Percentiles rank a stretch among this genome's conserved stretches.
These are phyloP conservation scores for Cubamyces lactineus DNA, from an alignment of 768 basidiomycete genomes.

Conservation along the genomic window DNA sequence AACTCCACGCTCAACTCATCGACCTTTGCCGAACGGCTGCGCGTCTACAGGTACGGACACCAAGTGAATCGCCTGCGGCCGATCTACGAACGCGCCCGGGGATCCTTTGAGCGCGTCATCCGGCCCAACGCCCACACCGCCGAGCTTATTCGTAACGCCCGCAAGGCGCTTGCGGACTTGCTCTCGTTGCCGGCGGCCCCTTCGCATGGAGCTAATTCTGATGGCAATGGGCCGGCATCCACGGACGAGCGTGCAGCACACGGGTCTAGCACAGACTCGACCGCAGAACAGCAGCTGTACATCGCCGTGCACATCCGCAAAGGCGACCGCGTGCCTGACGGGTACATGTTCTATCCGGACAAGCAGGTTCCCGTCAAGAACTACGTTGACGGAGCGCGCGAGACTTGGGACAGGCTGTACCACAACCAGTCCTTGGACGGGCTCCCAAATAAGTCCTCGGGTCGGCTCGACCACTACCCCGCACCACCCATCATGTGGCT, in stretches of 20 bases:
- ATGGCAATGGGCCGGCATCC: background rate
- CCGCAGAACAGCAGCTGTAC: constrained; percentile 38
- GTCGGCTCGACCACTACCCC: constrained; percentile 29
- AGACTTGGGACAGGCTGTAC: constrained; percentile 45
- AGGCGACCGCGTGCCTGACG: constrained; percentile 49
- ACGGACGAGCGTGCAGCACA: background rate
- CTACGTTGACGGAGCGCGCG: constrained; percentile 47
- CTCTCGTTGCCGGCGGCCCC: constrained; percentile 25
- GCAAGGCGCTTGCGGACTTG: constrained; percentile 45
- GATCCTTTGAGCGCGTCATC: constrained; percentile 57
- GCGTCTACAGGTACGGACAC: constrained; percentile 50
- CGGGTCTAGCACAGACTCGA: background rate
- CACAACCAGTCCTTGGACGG: constrained; percentile 27
- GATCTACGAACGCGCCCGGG: constrained; percentile 49
- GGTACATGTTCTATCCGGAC: constrained; percentile 16
- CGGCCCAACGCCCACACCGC: constrained; percentile 51
- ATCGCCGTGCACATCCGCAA: constrained; percentile 64
- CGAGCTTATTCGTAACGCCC: constrained; percentile 52
- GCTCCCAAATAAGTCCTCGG: constrained; percentile 6
- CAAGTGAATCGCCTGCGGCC: constrained; percentile 58
- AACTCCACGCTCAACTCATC: background rate
- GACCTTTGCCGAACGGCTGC: background rate
- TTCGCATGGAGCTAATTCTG: background rate
- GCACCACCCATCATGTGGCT: constrained; percentile 50
- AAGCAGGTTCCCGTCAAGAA: constrained; percentile 51